Percentiles rank a stretch among this genome's conserved stretches.
Conservation (phyloP, 306 rosid genomes). For the Senna tora region DNA sequence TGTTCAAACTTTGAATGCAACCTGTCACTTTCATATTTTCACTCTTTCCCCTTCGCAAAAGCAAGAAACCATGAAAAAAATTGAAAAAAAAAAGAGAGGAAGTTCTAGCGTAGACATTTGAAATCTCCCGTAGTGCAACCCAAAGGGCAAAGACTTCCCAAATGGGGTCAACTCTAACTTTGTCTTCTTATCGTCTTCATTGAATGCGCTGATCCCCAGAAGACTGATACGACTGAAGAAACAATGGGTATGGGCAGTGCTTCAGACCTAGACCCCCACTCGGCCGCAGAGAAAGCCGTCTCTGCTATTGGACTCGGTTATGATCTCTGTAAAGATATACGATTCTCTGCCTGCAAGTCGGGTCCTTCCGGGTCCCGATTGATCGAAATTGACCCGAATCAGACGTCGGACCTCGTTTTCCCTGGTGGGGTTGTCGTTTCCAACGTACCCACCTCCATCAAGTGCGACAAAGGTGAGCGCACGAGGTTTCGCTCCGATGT, state of each 20-base stretch:
- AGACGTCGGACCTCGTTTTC: constrained; percentile 57
- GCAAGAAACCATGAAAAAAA: neutral
- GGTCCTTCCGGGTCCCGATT: constrained; percentile 32
- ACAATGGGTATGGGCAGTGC: constrained; percentile 43
- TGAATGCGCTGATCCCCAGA: neutral
- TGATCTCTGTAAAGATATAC: constrained; percentile 63
- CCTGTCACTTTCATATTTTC: constrained; percentile 16
- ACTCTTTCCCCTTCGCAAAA: neutral
- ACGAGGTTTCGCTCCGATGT: constrained; percentile 79
- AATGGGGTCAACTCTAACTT: neutral
- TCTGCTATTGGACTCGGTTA: constrained; percentile 74
- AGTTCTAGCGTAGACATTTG: constrained; percentile 21
- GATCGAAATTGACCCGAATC: constrained; percentile 57
- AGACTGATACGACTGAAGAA: neutral
- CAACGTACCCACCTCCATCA: constrained; percentile 61
- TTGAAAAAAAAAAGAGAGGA: neutral
- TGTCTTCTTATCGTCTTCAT: neutral
- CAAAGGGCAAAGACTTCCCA: neutral
- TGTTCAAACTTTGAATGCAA: constrained; percentile 33
- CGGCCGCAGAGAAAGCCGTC: constrained; percentile 78
- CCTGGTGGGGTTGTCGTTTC: constrained; percentile 69
- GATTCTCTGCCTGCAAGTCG: constrained; percentile 55
- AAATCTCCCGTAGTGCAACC: neutral
- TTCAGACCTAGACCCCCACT: constrained; percentile 52
- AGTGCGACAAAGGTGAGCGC: constrained; percentile 89